These are phyloP conservation scores for Neurospora sp. DNA, from an alignment of 495 filamentous ascomycete species.

Conservation along the genomic window DNA sequence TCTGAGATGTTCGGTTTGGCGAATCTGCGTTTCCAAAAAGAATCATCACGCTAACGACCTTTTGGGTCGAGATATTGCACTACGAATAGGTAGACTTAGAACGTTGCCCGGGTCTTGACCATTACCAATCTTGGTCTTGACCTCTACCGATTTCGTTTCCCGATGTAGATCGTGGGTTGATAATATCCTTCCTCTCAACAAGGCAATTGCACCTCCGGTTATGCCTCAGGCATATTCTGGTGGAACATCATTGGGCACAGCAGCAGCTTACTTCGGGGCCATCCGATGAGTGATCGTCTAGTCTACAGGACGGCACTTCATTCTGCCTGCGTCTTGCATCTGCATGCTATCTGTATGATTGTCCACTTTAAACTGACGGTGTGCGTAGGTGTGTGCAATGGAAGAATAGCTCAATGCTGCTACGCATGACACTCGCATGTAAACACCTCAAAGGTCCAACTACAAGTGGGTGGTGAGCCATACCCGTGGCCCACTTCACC, in stretches of 20 bases:
- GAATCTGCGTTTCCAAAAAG: no score
- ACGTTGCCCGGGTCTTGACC: no score
- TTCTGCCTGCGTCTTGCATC: not conserved
- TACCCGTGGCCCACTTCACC: not conserved
- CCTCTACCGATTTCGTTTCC: not conserved
- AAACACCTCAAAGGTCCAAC: not conserved
- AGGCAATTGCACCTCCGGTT: not conserved
- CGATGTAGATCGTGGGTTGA: not conserved
- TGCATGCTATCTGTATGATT: not conserved
- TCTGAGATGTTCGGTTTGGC: no score
- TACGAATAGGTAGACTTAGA: no score
- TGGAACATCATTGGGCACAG: not conserved
- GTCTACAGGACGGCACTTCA: not conserved
- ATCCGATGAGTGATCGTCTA: not conserved
- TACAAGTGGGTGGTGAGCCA: not conserved
- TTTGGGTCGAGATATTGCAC: no score
- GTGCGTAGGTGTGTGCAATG: not conserved
- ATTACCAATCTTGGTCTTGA: no score
- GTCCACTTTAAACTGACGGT: not conserved
- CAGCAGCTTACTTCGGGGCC: not conserved
- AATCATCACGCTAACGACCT: no score
- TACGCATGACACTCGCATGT: not conserved
- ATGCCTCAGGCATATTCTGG: not conserved
- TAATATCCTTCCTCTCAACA: not conserved
- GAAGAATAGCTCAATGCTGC: not conserved